Conservation (phyloP, 345 rosid genomes). For the Raphanus sativus region DNA sequence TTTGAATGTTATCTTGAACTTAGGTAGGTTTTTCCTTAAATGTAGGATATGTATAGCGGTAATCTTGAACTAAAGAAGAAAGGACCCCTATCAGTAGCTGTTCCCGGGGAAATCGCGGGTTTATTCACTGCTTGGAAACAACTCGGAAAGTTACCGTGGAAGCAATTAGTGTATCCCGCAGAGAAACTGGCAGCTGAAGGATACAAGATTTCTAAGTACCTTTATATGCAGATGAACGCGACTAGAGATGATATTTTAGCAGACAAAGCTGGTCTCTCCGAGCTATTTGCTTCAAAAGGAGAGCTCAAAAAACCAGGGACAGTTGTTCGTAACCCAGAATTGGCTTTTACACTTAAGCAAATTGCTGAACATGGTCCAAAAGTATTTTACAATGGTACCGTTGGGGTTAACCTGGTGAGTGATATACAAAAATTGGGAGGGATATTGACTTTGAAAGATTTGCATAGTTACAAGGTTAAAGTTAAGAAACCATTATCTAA, state of each 20-base stretch:
- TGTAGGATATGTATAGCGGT: constrained; percentile 50
- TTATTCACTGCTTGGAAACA: constrained; percentile 51
- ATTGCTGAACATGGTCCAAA: constrained; percentile 26
- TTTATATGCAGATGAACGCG: constrained; percentile 43
- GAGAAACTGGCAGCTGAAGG: constrained; percentile 29
- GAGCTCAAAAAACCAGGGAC: constrained; percentile 43
- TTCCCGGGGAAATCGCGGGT: constrained; percentile 58
- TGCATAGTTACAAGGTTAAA: constrained; percentile 45
- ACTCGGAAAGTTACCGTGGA: constrained; percentile 52
- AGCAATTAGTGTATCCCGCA: constrained; percentile 44
- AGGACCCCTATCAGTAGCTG: constrained; percentile 38
- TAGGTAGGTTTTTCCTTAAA: neutral
- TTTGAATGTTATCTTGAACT: neutral
- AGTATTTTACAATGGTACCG: constrained; percentile 51
- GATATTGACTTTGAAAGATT: constrained; percentile 51
- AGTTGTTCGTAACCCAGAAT: neutral
- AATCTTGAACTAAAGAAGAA: neutral
- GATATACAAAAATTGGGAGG: constrained; percentile 52
- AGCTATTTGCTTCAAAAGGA: constrained; percentile 41
- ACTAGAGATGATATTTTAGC: constrained; percentile 37
- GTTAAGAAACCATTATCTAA: constrained; percentile 37
- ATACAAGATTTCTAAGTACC: constrained; percentile 47
- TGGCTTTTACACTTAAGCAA: constrained; percentile 40
- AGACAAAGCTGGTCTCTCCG: constrained; percentile 51
- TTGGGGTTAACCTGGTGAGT: constrained; percentile 42